Base-by-base conservation (phyloP, 139 green algal species). In the Astrephomene gubernaculifera region DNA sequence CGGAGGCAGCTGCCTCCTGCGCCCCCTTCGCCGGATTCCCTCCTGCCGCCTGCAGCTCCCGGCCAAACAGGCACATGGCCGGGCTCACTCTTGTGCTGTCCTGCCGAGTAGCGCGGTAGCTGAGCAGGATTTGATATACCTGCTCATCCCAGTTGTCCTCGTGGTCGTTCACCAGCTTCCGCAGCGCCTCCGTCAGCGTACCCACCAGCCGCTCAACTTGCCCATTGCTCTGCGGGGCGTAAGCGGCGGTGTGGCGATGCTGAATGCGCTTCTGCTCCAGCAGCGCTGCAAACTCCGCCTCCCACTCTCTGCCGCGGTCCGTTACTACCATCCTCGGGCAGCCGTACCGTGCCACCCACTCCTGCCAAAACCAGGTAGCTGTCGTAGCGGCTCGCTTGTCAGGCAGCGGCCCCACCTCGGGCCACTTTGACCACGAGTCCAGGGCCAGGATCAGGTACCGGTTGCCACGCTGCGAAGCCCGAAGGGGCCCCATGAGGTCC, bases 71-170 rank as follows among this genome's bases (percentile, higher is more conserved):
- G 45, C 44, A 63, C 9, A 79, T n/a, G 2, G 71, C 71, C 2
- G 71, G 71, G 71, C 71, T 79, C 9, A 79, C 44, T n/a, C 71
- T 44, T n/a, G 71, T 79, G 71, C 71, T 79, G 71, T 63, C 44
- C 10, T 79, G 71, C n/a, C 71, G 44, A 1, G 44, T 63, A 2
- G 71, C 71, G 4, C 44, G 71, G 22, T 79, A 79, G 7, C n/a
- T 44, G 31, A 38, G 64, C 12, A 29, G 24, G 9, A 64, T 44
- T 8, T 44, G 9, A n/a, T 33, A 49, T 7, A 64, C 29, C 6
- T 79, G 12, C 12, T 36, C 3, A 31, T 79, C 71, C 71, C 71
- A 79, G 41, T 63, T 43, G 43, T 64, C 45, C 29, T 64, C 44
- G 2, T 43, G 29, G 1, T 64, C 29, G n/a, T 43, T 43, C 4